Evolutionary conservation across 805 yeast genomes (phyloP).

Genomic region (Schwanniomyces vanrijiae): DNA sequence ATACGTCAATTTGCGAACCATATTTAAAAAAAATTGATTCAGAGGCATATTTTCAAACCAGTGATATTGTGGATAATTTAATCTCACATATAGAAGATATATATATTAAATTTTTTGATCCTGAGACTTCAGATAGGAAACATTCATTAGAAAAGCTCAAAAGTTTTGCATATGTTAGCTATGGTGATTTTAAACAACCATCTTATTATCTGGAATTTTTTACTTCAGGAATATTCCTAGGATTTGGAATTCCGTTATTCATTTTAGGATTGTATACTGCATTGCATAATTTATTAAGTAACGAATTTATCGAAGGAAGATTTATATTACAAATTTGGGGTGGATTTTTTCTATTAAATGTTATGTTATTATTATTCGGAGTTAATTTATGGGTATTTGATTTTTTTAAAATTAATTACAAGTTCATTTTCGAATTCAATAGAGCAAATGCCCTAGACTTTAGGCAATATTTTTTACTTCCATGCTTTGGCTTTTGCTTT

Average conservation of each 20-base stretch:
- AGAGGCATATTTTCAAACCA: slow-evolving; percentile 54
- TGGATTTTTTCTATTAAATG: slow-evolving; percentile 69
- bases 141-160: slow-evolving; percentile 67
- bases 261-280: slow-evolving; percentile 57
- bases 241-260: slow-evolving; percentile 70
- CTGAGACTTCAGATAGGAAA: slow-evolving; percentile 52
- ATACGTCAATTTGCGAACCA: slow-evolving; percentile 38
- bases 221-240: slow-evolving; percentile 65
- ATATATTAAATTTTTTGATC: slow-evolving; percentile 64
- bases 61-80: slow-evolving; percentile 67
- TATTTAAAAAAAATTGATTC: slow-evolving; percentile 61
- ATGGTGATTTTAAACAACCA: slow-evolving; percentile 23
- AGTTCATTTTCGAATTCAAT: slow-evolving; percentile 87
- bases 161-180: slow-evolving; percentile 39
- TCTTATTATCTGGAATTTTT: slow-evolving; percentile 50
- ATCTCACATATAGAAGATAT: slow-evolving; percentile 64
- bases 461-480: slow-evolving; percentile 64
- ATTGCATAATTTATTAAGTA: slow-evolving; percentile 35
- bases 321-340: slow-evolving; percentile 87
- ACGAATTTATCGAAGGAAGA: slow-evolving; percentile 52
- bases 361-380: slow-evolving; percentile 66
- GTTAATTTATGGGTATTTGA: slow-evolving; percentile 75
- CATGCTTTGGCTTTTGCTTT: slow-evolving; percentile 56
- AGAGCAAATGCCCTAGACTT: slow-evolving; percentile 64
- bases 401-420: slow-evolving; percentile 75